Evolutionary conservation across 2,329 filamentous ascomycete genomes (phyloP).

Genomic region (Rhynchosporium agropyri): DNA sequence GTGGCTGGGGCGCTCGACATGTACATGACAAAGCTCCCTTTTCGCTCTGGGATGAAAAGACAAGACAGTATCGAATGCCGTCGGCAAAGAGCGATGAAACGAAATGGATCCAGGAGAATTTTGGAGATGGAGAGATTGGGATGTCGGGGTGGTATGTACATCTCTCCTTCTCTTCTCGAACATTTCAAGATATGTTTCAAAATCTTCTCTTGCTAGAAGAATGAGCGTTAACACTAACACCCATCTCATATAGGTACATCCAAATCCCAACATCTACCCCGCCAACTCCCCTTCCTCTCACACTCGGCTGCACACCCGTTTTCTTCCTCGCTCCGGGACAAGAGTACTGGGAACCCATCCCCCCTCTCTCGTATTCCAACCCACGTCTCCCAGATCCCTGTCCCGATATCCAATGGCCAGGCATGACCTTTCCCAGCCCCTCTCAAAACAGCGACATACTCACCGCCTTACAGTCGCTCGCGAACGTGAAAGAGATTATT

Average conservation of each 20-base stretch:
- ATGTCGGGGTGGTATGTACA: slow-evolving; percentile 28
- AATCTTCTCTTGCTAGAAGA: too few relatives aligned
- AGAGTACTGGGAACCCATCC: slow-evolving; percentile 23
- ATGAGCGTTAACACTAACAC: too few relatives aligned
- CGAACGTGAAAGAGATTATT: slow-evolving; percentile 25
- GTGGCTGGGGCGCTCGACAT: slow-evolving; percentile 28
- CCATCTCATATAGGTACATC: too few relatives aligned
- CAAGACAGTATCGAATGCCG: slow-evolving; percentile 19
- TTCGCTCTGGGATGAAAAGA: slow-evolving; percentile 25
- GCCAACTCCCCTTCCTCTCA: slow-evolving; percentile 29
- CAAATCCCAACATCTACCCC: slow-evolving; percentile 21
- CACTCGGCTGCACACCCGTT: slow-evolving; percentile 28
- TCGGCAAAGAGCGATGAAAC: slow-evolving; percentile 21
- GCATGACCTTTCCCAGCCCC: slow-evolving; percentile 26
- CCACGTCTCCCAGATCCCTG: slow-evolving; percentile 27
- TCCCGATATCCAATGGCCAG: slow-evolving; percentile 24
- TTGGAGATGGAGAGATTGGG: slow-evolving; percentile 45
- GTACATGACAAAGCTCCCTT: slow-evolving; percentile 31
- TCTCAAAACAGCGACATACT: slow-evolving; percentile 26
- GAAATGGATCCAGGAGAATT: slow-evolving; percentile 46
- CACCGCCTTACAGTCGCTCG: slow-evolving; percentile 26
- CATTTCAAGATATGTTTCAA: too few relatives aligned
- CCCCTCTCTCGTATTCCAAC: slow-evolving; percentile 25
- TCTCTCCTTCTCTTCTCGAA: slow-evolving; percentile 7
- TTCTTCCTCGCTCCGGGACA: slow-evolving; percentile 29